Conservation (phyloP, 208 protist genomes). For the Angomonas deanei region DNA sequence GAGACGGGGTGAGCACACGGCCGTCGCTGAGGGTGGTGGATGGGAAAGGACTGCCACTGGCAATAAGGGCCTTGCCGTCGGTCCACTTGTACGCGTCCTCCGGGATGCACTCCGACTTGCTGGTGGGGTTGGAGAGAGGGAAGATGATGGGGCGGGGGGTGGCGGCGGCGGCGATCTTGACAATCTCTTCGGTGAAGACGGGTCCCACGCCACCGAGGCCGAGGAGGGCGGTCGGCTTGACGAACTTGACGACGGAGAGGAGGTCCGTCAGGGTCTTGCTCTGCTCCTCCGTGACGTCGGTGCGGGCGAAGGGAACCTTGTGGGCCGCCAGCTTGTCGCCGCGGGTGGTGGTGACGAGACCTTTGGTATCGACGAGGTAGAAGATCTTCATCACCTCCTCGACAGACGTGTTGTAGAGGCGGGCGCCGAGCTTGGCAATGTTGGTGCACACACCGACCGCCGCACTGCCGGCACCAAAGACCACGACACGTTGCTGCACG, state of each 20-base stretch:
- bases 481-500: slow-evolving; percentile 69
- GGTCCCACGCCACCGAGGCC: slow-evolving; percentile 90
- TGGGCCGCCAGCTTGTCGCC: slow-evolving; percentile 79
- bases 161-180: slow-evolving; percentile 72
- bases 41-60: slow-evolving; percentile 94
- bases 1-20: slow-evolving; percentile 74
- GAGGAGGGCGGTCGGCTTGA: slow-evolving; percentile 95
- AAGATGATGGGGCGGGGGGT: slow-evolving; percentile 94
- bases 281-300: slow-evolving; percentile 64
- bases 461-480: slow-evolving; percentile 93
- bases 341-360: slow-evolving; percentile 80
- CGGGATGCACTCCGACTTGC: slow-evolving; percentile 88
- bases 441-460: slow-evolving; percentile 92
- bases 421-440: slow-evolving; percentile 81
- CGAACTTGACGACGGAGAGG: slow-evolving; percentile 65
- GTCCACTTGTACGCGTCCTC: slow-evolving; percentile 92
- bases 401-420: slow-evolving; percentile 38
- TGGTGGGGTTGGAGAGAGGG: slow-evolving; percentile 93
- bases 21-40: slow-evolving; percentile 78
- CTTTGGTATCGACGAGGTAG: slow-evolving; percentile 92
- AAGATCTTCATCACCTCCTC: slow-evolving; percentile 85
- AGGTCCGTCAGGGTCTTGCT: slow-evolving; percentile 49
- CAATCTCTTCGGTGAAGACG: slow-evolving; percentile 93
- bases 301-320: slow-evolving; percentile 87
- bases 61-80: slow-evolving; percentile 92